Base-by-base conservation (phyloP, 1,284 basidiomycete species). In the Leccinum solheimii region DNA sequence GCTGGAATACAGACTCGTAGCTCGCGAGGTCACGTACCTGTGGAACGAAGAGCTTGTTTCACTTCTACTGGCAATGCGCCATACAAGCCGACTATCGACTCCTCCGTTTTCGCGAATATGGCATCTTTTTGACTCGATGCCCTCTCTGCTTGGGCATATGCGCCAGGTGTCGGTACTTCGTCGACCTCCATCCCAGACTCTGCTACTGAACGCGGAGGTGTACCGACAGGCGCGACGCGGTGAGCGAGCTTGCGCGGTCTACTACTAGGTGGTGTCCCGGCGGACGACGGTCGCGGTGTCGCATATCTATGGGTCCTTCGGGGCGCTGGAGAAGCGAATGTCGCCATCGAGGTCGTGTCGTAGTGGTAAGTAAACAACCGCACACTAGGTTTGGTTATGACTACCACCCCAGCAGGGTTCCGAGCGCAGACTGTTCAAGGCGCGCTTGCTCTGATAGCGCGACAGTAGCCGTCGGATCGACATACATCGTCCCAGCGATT, bases 41-140 rank as follows among this genome's bases (percentile, higher is more conserved):
- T 84, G 68, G 81, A 86, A 65, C 81, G 83, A 56, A 92, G 77
- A 19, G 86, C 81, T 64, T 89, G 87, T 68, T 85, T 88, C 56
- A 91, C 85, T 70, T 93, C 91, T 5, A 85, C 76, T 4, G 91
- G 91, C 51, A 92, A 73, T 67, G 81, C 79, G 34, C 89, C 85
- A 68, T 91, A 87, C 72, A 90, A 85, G 26, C 83, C 78, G n/a
- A 86, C 87, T 13, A 81, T 73, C 62, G 91, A 75, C 74, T 92
- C 88, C 64, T 87, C 83, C 26, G 90, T 90, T 72, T 86, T 88
- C 55, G 90, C 88, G 73, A 88, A 90, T 43, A 86, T 66, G 1
- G 78, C 77, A 58, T 89, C 86, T 55, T 65, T 72, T 59, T 74
- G 70, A 50, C 26, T 56, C n/a, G 57, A 55, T 19, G 56, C 4